Conservation (phyloP, 768 basidiomycete genomes). For the Tulasnella sp. region DNA sequence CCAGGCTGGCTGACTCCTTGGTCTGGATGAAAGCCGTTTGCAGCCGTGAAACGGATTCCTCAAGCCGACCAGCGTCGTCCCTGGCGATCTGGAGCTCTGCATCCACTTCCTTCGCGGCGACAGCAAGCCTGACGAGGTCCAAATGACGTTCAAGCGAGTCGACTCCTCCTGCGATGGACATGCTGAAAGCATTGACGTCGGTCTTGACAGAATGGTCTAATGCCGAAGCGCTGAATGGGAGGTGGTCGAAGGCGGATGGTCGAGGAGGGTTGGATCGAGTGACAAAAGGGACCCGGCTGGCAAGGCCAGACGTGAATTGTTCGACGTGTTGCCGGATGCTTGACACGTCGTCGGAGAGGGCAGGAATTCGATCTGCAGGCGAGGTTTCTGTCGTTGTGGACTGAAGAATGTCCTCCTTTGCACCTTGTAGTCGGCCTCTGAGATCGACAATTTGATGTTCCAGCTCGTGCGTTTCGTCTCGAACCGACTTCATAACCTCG, state of each 20-base stretch:
- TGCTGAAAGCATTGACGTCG: constrained; percentile 60
- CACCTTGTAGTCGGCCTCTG: constrained; percentile 40
- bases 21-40: constrained; percentile 30
- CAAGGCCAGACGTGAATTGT: constrained; percentile 43
- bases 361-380: background rate
- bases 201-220: constrained; percentile 61
- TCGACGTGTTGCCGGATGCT: constrained; percentile 40
- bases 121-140: constrained; percentile 45
- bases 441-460: constrained; percentile 55
- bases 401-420: constrained; percentile 40
- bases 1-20: constrained; percentile 23
- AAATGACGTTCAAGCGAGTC: constrained; percentile 44
- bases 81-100: constrained; percentile 28
- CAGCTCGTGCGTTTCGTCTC: constrained; percentile 51
- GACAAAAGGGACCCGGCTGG: constrained; percentile 52
- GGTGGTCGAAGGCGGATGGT: constrained; percentile 20
- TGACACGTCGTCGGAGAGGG: constrained; percentile 13
- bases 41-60: constrained; percentile 37
- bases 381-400: constrained; percentile 26
- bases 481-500: constrained; percentile 47
- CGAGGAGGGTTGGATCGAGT: constrained; percentile 13
- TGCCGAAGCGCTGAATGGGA: constrained; percentile 49
- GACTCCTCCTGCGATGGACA: constrained; percentile 51
- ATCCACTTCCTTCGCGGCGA: constrained; percentile 43
- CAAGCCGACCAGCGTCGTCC: constrained; percentile 36